Percentiles rank a stretch among this genome's conserved stretches.
phyloP scores from a whole-genome alignment of 108 stramenopile genomes.

The Hondaea fermentalgiana region DNA sequence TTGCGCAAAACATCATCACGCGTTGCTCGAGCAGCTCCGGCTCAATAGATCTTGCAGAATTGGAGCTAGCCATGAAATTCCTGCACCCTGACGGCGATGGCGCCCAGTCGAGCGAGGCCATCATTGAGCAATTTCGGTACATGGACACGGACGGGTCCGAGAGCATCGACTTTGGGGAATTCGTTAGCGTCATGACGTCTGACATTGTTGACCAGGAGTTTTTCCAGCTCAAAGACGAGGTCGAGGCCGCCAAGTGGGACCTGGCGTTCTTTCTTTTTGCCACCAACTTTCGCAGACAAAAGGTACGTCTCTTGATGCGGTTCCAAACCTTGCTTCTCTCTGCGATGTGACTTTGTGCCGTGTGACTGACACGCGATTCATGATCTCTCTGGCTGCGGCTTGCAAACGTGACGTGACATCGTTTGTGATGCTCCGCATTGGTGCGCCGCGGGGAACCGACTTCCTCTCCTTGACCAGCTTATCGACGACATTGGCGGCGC shows the following conservation, averaged over 20 bases:
- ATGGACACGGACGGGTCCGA: not conserved
- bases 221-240: slow-evolving; percentile 4
- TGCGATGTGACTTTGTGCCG: too few species aligned
- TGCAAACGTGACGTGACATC: too few species aligned
- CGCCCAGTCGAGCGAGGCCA: not conserved
- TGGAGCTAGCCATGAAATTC: slow-evolving; percentile 4
- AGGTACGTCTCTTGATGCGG: not conserved
- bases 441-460: too few species aligned
- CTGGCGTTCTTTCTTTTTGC: slow-evolving; percentile 7
- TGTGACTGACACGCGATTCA: too few species aligned
- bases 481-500: not conserved
- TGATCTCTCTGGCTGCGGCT: too few species aligned
- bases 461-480: not conserved
- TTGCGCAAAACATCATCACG: not conserved
- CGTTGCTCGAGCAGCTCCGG: not conserved
- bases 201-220: slow-evolving; percentile 9
- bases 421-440: too few species aligned
- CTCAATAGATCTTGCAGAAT: not conserved
- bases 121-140: not conserved
- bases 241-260: not conserved
- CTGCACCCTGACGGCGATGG: not conserved
- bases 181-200: not conserved
- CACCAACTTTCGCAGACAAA: slow-evolving; percentile 4
- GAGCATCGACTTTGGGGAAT: not conserved
- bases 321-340: too few species aligned